Percentiles rank a stretch among this genome's conserved stretches.
phyloP scores from a whole-genome alignment of 176 grass and related monocot species.

The Musa beccarii region DNA sequence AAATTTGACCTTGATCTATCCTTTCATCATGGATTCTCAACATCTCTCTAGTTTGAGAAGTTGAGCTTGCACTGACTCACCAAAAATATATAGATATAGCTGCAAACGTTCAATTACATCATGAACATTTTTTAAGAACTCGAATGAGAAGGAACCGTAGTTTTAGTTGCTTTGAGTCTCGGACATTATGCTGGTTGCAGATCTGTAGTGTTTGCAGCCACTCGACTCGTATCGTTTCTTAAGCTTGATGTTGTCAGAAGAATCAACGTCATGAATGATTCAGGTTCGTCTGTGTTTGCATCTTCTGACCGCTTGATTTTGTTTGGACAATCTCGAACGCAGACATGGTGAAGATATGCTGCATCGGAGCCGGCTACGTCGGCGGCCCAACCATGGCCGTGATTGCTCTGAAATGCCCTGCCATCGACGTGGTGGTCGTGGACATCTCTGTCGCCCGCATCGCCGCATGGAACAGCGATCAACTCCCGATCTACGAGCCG shows the following conservation, averaged over 20 bases:
- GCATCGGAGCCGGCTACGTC: constrained; percentile 61
- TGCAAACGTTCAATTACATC: too few species aligned
- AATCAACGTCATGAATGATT: too few species aligned
- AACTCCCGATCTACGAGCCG: constrained; percentile 60
- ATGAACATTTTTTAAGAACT: too few species aligned
- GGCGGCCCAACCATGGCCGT: constrained; percentile 75
- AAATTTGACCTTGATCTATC: too few species aligned
- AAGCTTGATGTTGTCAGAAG: neutral
- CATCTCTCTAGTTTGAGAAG: too few species aligned
- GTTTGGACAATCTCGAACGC: neutral
- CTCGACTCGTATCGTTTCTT: neutral
- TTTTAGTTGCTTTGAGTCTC: too few species aligned
- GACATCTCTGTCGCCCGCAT: constrained; percentile 45
- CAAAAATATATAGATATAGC: too few species aligned
- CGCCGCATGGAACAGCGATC: constrained; percentile 52
- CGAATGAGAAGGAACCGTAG: too few species aligned
- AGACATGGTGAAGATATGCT: constrained; percentile 68
- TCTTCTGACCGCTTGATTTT: neutral
- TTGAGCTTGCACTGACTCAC: too few species aligned
- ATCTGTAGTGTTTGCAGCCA: too few species aligned
- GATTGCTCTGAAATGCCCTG: constrained; percentile 56
- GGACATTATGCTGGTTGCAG: too few species aligned
- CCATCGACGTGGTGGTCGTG: constrained; percentile 47
- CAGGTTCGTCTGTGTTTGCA: neutral
- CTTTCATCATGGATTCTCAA: too few species aligned